These are phyloP conservation scores for Suhomyces pyralidae DNA, from an alignment of 805 yeast genomes.

Conservation along the genomic window DNA sequence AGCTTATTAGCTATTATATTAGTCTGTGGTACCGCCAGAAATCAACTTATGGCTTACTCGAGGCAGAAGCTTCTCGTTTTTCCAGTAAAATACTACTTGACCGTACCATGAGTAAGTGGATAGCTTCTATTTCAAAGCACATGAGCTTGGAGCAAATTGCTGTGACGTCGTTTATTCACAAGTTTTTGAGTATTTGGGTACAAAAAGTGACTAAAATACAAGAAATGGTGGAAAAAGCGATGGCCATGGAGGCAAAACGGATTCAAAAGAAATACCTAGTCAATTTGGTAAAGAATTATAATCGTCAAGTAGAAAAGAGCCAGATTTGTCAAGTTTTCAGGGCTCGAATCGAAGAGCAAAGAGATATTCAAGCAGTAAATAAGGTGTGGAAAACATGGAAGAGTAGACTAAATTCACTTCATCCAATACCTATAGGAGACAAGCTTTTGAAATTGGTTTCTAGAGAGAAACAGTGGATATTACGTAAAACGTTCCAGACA, in stretches of 20 bases:
- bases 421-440: constrained; percentile 2
- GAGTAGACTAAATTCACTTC: not conserved
- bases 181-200: not conserved
- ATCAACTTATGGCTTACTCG: not conserved
- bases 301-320: not conserved
- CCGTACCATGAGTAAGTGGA: not conserved
- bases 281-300: not conserved
- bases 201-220: not conserved
- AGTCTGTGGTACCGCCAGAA: not conserved
- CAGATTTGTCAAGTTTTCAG: not conserved
- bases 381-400: constrained; percentile 9
- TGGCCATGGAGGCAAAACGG: not conserved
- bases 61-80: not conserved
- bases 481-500: constrained; percentile 10
- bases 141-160: not conserved
- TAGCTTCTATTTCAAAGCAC: not conserved
- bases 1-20: not conserved
- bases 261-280: not conserved
- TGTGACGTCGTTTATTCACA: not conserved
- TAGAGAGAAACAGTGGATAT: constrained; percentile 14
- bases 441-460: constrained; percentile 12
- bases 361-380: not conserved
- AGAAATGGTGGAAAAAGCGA: not conserved
- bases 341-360: not conserved
- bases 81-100: not conserved